phyloP scores from a whole-genome alignment of 495 filamentous ascomycete genomes.

The Lasiosphaeria miniovina region DNA sequence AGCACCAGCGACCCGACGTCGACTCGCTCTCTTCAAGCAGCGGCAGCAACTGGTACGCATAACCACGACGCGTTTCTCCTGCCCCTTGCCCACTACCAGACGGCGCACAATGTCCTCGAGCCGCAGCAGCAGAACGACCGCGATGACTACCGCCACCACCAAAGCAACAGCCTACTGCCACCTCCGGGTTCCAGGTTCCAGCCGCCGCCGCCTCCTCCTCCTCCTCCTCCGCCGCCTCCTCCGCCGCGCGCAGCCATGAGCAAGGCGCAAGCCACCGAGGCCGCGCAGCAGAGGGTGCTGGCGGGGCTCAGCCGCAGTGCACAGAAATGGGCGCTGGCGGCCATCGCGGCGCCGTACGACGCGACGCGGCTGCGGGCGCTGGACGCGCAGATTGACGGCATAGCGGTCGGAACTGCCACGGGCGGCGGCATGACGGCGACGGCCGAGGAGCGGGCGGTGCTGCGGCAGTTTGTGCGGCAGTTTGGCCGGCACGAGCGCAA shows the following conservation, averaged over 20 bases:
- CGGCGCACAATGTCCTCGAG: no score
- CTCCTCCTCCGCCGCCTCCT: no score
- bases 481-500: slow-evolving; percentile 37
- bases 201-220: no score
- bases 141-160: no score
- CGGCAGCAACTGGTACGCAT: no score
- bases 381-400: slow-evolving; percentile 46
- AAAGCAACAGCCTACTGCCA: no score
- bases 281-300: slow-evolving; percentile 29
- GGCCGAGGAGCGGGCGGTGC: slow-evolving; percentile 7
- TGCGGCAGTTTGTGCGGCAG: slow-evolving; percentile 20
- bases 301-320: slow-evolving; percentile 34
- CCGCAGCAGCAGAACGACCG: no score
- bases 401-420: slow-evolving; percentile 1
- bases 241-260: slow-evolving; percentile 3
- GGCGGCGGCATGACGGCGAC: no score
- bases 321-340: slow-evolving; percentile 38
- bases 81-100: no score
- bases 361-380: slow-evolving; percentile 38
- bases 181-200: no score
- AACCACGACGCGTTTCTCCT: no score
- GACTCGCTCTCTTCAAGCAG: no score
- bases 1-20: background rate
- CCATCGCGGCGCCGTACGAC: slow-evolving; percentile 45
- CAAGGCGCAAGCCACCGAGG: slow-evolving; percentile 12